Evolutionary conservation across 2,329 filamentous ascomycete species (phyloP).

Genomic region (Huntiella savannae): DNA sequence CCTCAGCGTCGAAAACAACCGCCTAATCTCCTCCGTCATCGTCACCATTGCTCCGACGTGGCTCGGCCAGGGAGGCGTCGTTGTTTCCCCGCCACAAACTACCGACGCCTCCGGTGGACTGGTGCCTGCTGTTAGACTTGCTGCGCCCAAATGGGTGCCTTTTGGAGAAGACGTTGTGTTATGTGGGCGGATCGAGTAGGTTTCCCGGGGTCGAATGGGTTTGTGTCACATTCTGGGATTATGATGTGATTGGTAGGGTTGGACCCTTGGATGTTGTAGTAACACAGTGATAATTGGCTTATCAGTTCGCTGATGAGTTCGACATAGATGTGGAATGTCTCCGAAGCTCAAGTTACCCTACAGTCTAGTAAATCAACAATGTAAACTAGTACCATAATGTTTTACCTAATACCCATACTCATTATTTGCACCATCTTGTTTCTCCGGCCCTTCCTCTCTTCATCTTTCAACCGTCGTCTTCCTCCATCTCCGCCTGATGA

Average conservation of each 20-base stretch:
- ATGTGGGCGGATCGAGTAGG: slow-evolving; percentile 39
- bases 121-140: slow-evolving; percentile 44
- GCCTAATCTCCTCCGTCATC: slow-evolving; percentile 59
- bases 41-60: slow-evolving; percentile 80
- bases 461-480: not conserved
- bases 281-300: too few species aligned
- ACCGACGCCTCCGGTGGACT: slow-evolving; percentile 29
- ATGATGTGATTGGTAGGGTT: too few species aligned
- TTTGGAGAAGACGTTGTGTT: slow-evolving; percentile 71
- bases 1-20: slow-evolving; percentile 39
- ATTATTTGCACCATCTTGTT: not conserved
- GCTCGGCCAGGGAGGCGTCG: slow-evolving; percentile 67
- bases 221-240: too few species aligned
- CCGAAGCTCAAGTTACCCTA: too few species aligned
- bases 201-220: too few species aligned
- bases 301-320: too few species aligned
- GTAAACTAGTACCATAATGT: too few species aligned
- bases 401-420: too few species aligned
- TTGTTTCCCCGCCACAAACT: slow-evolving; percentile 50
- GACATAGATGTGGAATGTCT: too few species aligned
- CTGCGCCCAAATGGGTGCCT: slow-evolving; percentile 52
- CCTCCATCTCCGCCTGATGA: not conserved
- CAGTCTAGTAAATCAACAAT: too few species aligned
- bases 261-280: too few species aligned
- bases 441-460: not conserved